Conservation (phyloP, 257 asterid genomes). For the Coffea canephora region DNA sequence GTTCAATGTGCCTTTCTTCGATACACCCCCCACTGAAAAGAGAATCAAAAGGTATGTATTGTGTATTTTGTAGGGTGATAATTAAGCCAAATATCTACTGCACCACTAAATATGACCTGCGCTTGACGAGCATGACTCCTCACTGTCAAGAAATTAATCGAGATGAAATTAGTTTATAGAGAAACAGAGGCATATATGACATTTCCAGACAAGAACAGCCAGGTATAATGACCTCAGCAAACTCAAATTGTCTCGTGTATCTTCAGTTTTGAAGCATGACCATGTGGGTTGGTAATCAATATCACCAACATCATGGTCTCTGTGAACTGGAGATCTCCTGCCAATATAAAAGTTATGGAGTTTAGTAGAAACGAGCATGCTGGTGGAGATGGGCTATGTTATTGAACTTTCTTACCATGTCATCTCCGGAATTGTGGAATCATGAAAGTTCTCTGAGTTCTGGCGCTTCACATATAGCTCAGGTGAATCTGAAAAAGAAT, state of each 20-base stretch:
- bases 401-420: slow-evolving; percentile 43
- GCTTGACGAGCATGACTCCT: slow-evolving; percentile 67
- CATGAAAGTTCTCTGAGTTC: slow-evolving; percentile 25
- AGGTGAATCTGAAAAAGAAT: slow-evolving; percentile 34
- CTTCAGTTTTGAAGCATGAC: slow-evolving; percentile 37
- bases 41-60: background rate
- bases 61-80: background rate
- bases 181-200: slow-evolving; percentile 8
- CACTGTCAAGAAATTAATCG: slow-evolving; percentile 44
- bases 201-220: slow-evolving; percentile 15
- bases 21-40: slow-evolving; percentile 47
- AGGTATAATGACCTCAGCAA: slow-evolving; percentile 49
- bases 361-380: slow-evolving; percentile 10
- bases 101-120: slow-evolving; percentile 47
- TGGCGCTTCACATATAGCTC: slow-evolving; percentile 32
- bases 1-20: slow-evolving; percentile 31
- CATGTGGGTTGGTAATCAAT: slow-evolving; percentile 18
- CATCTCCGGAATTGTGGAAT: slow-evolving; percentile 34
- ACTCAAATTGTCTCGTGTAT: slow-evolving; percentile 42
- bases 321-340: slow-evolving; percentile 44
- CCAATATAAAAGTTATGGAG: slow-evolving; percentile 20
- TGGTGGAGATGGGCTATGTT: background rate
- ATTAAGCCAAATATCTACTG: slow-evolving; percentile 20
- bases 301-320: slow-evolving; percentile 28
- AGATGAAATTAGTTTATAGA: slow-evolving; percentile 22